A percentile compares a stretch with the other conserved stretches of the same genome.
Conservation (phyloP, 345 rosid genomes). For the Sisymbrium irio region DNA sequence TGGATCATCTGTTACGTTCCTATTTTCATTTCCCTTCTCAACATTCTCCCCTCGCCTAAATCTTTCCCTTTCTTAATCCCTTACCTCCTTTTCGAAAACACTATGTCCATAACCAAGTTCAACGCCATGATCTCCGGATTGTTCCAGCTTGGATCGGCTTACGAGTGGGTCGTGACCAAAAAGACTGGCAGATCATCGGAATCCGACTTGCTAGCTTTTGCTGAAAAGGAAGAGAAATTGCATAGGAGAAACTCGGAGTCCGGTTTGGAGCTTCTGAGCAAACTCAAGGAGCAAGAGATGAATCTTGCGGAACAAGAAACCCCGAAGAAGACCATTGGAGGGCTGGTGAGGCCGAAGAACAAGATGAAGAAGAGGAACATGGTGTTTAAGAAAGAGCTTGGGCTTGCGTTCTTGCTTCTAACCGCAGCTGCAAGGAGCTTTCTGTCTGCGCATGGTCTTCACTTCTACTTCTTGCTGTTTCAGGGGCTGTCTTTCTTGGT, state of each 20-base stretch:
- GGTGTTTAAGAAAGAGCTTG: conserved; percentile 76
- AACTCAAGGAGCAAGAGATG: conserved; percentile 52
- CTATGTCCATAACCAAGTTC: conserved; percentile 85
- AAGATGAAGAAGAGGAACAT: conserved; percentile 51
- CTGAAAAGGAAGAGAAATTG: conserved; percentile 75
- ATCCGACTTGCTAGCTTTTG: conserved; percentile 69
- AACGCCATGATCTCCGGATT: conserved; percentile 92
- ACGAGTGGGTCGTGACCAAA: conserved; percentile 91
- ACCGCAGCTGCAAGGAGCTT: conserved; percentile 89
- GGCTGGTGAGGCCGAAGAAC: conserved; percentile 14
- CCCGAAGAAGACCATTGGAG: conserved; percentile 15
- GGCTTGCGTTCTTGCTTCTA: conserved; percentile 73
- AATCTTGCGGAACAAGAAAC: conserved; percentile 26
- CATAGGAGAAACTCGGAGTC: conserved; percentile 70
- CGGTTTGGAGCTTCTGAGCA: conserved; percentile 61
- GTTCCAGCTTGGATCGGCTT: conserved; percentile 86
- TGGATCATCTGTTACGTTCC: conserved; percentile 92
- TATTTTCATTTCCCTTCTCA: conserved; percentile 72
- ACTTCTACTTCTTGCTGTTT: conserved; percentile 86
- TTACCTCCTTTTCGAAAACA: conserved; percentile 40
- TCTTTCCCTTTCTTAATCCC: conserved; percentile 94
- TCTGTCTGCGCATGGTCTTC: conserved; percentile 85
- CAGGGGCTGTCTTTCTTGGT: conserved; percentile 83
- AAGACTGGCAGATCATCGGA: conserved; percentile 88
- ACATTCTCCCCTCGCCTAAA: conserved; percentile 76